Base-by-base conservation (phyloP, 768 basidiomycete genomes). In the Mycena belliarum region DNA sequence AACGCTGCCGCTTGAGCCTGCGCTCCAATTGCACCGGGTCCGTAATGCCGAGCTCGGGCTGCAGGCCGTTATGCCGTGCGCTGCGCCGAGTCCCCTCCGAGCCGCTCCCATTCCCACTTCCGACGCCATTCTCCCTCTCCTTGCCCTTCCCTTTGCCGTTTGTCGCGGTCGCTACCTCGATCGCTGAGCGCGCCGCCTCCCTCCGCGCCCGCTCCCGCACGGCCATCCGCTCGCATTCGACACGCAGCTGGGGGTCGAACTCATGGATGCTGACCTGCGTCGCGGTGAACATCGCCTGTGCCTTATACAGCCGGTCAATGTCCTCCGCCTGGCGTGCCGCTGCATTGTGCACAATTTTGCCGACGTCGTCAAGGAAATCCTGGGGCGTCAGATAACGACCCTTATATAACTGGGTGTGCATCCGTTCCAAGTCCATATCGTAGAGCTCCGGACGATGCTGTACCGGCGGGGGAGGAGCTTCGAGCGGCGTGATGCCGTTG, bases 191-290 rank as follows among this genome's bases (percentile, higher is more conserved):
- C 41, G 67, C 68, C 59, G 84, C 86, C 10, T 82, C 82, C 57
- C 84, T 71, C 64, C 90, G 78, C 73, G 86, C 82, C 57, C 85
- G 75, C 68, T 95, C 91, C 49, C 87, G 77, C 37, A 72, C 79
- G 15, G 92, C 89, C 91, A 95, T 95, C 61, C 91, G 80, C 69
- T 90, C 87, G 70, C 95, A 98, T 70, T 98, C 96, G 26, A 86
- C 56, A 49, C 78, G 76, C 70, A 97, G 89, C 50, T 83, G 79
- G 0, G 82, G 79, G 66, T 96, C 95, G 64, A 95, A 93, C 66
- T 91, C 90, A 65, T 90, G 84, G 53, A 93, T 83, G 75, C 91
- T 88, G 62, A 95, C 88, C 68, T 97, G 80, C 2, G 91, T 80
- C 18, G 91, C 89, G 23, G 86, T 93, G 60, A 87, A 83, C 93